A percentile compares a stretch with the other conserved stretches of the same genome.
Evolutionary conservation across 371 early-diverging fungal genomes (phyloP).

Genomic region (Mucor mucedo): DNA sequence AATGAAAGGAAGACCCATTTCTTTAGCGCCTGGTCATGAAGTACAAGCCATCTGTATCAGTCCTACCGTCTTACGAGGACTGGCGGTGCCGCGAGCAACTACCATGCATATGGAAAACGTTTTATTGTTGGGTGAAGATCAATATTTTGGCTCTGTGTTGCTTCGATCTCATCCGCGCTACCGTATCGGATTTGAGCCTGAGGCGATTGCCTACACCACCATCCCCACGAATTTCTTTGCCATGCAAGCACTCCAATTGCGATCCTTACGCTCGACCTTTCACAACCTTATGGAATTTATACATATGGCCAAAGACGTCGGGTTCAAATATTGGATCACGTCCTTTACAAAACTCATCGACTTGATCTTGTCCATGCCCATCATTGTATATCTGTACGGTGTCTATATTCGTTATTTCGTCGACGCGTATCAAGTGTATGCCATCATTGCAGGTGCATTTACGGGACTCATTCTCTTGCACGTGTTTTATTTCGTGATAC

Average conservation of each 20-base stretch:
- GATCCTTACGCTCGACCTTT: slow-evolving; percentile 41
- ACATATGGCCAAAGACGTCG: slow-evolving; percentile 40
- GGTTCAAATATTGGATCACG: slow-evolving; percentile 46
- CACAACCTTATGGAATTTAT: slow-evolving; percentile 52
- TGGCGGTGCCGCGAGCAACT: slow-evolving; percentile 43
- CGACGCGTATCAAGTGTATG: slow-evolving; percentile 32
- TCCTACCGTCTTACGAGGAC: slow-evolving; percentile 51
- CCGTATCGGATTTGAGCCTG: slow-evolving; percentile 54
- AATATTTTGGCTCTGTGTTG: slow-evolving; percentile 46
- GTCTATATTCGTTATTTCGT: slow-evolving; percentile 41
- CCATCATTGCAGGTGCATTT: slow-evolving; percentile 44
- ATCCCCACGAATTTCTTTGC: slow-evolving; percentile 47
- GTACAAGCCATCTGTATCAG: slow-evolving; percentile 46
- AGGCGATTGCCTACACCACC: slow-evolving; percentile 48
- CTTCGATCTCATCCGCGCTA: slow-evolving; percentile 49
- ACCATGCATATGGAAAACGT: slow-evolving; percentile 55
- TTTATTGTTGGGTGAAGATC: slow-evolving; percentile 52
- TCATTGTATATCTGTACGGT: slow-evolving; percentile 46
- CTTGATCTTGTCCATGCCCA: slow-evolving; percentile 47
- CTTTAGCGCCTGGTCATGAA: slow-evolving; percentile 32
- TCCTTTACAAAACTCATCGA: slow-evolving; percentile 47
- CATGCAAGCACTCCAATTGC: slow-evolving; percentile 45
- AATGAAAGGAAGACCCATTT: slow-evolving; percentile 6
- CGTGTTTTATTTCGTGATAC: slow-evolving; percentile 45
- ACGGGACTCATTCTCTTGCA: slow-evolving; percentile 35